Percentiles rank a stretch among this genome's conserved stretches.
Evolutionary conservation across 768 basidiomycete genomes (phyloP).

Genomic region (Phlegmacium glaucopus): DNA sequence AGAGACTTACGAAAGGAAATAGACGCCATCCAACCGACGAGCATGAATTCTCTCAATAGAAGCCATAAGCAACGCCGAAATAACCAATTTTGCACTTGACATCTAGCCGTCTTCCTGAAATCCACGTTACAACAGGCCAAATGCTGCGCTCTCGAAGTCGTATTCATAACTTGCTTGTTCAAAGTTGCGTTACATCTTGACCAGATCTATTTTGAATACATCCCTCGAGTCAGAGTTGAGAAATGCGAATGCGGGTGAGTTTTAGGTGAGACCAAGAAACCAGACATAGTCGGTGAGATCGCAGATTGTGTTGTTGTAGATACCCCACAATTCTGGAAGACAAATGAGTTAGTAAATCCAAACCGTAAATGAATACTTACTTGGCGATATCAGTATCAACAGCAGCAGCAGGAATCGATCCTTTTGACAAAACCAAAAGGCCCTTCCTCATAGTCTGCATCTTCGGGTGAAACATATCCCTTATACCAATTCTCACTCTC

Average conservation of each 20-base stretch:
- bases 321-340: constrained; percentile 69
- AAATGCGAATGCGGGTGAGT: constrained; percentile 55
- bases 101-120: constrained; percentile 73
- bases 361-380: too few relatives aligned
- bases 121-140: constrained; percentile 69
- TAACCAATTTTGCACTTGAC: too few relatives aligned
- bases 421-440: constrained; percentile 61
- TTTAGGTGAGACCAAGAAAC: constrained; percentile 52
- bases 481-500: constrained; percentile 72
- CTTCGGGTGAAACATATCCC: constrained; percentile 61
- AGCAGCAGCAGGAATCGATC: constrained; percentile 44
- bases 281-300: constrained; percentile 89
- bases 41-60: too few relatives aligned
- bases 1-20: constrained; percentile 69
- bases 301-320: constrained; percentile 73
- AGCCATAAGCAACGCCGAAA: too few relatives aligned
- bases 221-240: constrained; percentile 58
- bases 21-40: too few relatives aligned
- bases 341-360: too few relatives aligned
- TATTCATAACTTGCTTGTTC: constrained; percentile 49
- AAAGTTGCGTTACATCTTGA: constrained; percentile 75
- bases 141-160: constrained; percentile 41
- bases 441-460: constrained; percentile 82
- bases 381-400: constrained; percentile 43
- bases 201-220: constrained; percentile 80